Conservation (phyloP, 805 yeast species). For the Candida dajiaensis region DNA sequence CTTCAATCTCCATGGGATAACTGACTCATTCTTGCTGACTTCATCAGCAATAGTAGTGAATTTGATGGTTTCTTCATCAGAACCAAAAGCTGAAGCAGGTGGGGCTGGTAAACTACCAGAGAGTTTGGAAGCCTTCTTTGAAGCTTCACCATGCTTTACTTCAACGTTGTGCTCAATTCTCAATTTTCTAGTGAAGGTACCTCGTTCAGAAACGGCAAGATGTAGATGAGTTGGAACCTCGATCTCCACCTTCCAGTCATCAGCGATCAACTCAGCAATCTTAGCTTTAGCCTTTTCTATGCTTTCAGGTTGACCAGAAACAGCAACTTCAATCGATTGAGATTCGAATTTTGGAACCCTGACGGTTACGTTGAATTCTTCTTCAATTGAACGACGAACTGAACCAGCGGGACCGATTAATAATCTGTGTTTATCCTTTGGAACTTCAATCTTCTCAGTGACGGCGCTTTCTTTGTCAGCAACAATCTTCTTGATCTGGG, state of each 20-base stretch:
- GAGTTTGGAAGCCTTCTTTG: slow-evolving; percentile 45
- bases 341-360: slow-evolving; percentile 58
- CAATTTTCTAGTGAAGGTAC: slow-evolving; percentile 52
- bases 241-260: slow-evolving; percentile 45
- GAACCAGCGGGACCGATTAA: slow-evolving; percentile 80
- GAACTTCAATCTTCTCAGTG: slow-evolving; percentile 47
- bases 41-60: slow-evolving; percentile 39
- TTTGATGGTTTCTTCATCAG: slow-evolving; percentile 32
- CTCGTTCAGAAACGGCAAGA: slow-evolving; percentile 59
- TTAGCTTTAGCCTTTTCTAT: slow-evolving; percentile 58
- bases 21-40: slow-evolving; percentile 23
- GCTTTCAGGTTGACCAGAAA: slow-evolving; percentile 63
- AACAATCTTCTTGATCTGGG: slow-evolving; percentile 57
- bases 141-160: slow-evolving; percentile 50
- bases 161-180: slow-evolving; percentile 48
- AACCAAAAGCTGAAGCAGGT: slow-evolving; percentile 40
- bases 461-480: slow-evolving; percentile 55
- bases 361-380: slow-evolving; percentile 57
- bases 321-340: slow-evolving; percentile 43
- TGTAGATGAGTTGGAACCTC: slow-evolving; percentile 54
- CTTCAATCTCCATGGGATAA: slow-evolving; percentile 63
- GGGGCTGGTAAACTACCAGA: slow-evolving; percentile 40
- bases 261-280: slow-evolving; percentile 55
- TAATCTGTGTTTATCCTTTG: slow-evolving; percentile 68
- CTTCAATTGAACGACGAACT: slow-evolving; percentile 65